Evolutionary conservation across 805 yeast genomes (phyloP), one percentile per base, ranked within the genome.

Genomic region (Kluyveromyces aestuarii): DNA sequence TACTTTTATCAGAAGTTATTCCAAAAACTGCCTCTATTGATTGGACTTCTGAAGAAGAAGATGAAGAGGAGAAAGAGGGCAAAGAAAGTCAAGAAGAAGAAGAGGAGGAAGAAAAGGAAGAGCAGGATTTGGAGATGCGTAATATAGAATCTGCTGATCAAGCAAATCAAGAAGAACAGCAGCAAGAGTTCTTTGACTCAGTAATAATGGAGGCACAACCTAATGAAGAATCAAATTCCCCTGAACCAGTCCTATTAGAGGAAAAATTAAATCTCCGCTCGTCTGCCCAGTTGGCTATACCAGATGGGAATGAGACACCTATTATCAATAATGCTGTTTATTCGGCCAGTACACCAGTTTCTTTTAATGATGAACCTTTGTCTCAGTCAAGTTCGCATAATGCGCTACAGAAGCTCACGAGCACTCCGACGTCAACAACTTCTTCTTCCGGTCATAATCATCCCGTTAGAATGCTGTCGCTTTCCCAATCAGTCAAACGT

Each of bases 41-140:
- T 3, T 93, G 96, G 89, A 84, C 91, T 14, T 84, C 89, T 47
- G 95, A 84, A 55, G 95, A 84, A 52, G 93, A 83, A 44, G 87
- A 79, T 2, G 77, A 72, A 1, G 74, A 65, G 33, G 40, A 42
- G 19, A 44, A 46, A 21, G 45, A 45, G 13, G 38, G 37, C 41
- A 41, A 39, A 18, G 25, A 27, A 21, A 36, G 8, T 13, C 95
- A 84, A 55, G 95, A 84, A 52, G 91, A 82, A 43, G 60, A 54
- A 16, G 55, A 46, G 18, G 48, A 45, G 10, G 49, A 47, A 1
- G 40, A 48, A 27, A 19, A 33, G 39, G 42, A 48, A 27, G 27
- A 46, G 11, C 40, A 11, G 13, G 27, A 39, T 35, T 44, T 37
- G 17, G 17, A 33, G 13, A 10, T 30, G 35, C 35, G 3, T 11